Base-by-base conservation (phyloP, 2,329 filamentous ascomycete species). In the Cytospora chrysosperma region DNA sequence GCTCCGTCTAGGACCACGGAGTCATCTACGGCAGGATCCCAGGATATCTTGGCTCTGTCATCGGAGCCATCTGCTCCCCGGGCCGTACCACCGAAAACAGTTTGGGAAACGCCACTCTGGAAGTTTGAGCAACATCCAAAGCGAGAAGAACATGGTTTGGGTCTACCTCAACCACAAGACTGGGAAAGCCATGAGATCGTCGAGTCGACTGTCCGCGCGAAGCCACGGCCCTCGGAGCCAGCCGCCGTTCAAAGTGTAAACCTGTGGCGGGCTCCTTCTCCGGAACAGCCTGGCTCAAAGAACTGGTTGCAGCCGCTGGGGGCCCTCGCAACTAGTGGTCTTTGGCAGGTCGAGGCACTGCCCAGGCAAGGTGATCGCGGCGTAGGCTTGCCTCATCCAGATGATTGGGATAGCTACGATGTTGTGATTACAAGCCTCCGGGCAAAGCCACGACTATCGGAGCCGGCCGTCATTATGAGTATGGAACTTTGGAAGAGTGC, bases 161-260 rank as follows among this genome's bases (percentile, higher is more conserved):
- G 75, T 57, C 70, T 77, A 9, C 71, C 74, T 26, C 75, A 81
- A 67, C 77, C 76, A 19, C 75, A 77, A 62, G 68, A 70, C n/a
- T 79, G 77, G 78, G 70, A 72, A 47, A 66, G 66, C 47, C 78
- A 78, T 61, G 68, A 74, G 47, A 67, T 68, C 10, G 64, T 70
- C 24, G 63, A 69, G 26, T 68, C 66, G 21, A 70, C 70, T 37
- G 59, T 64, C 3, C 76, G 75, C 59, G 63, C 72, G 15, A 72
- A 73, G 55, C 67, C 70, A 13, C 72, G 70, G 37, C 67, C 67
- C 34, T 65, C 71, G 12, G 72, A 74, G 53, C 68, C 72, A 15
- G 64, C 68, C 19, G 61, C 68, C 17, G 71, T 81, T 40, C 71
- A 77, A 64, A 79, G 76, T 68, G 70, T 68, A 19, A 64, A 72